Percentiles rank a stretch among this genome's conserved stretches.
Conservation (phyloP, 495 filamentous ascomycete genomes). For the Penicillium paradoxum region DNA sequence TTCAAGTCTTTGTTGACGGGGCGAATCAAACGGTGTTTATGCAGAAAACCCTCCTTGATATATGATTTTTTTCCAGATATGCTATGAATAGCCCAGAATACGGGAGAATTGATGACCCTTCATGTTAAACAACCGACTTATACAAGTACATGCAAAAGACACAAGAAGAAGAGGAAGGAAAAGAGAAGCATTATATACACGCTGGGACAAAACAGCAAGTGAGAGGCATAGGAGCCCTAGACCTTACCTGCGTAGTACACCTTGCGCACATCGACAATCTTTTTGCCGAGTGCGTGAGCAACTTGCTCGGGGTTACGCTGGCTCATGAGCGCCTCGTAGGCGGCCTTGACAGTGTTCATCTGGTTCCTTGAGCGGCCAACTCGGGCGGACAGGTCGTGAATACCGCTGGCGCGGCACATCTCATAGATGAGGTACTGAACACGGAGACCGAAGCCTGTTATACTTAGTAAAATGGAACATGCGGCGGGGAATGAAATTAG, state of each 20-base stretch:
- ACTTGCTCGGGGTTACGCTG: constrained; percentile 86
- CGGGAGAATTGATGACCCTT: constrained; percentile 11
- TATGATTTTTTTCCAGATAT: constrained; percentile 7
- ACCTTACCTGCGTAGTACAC: constrained; percentile 90
- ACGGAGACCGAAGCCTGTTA: constrained; percentile 81
- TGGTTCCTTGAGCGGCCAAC: constrained; percentile 78
- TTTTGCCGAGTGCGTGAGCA: constrained; percentile 80
- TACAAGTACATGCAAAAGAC: constrained; percentile 32
- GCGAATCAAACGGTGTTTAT: constrained; percentile 2
- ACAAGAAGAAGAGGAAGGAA: constrained; percentile 24
- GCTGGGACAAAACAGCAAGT: constrained; percentile 22
- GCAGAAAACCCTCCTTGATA: constrained; percentile 1
- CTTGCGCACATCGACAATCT: constrained; percentile 91
- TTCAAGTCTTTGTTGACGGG: constrained; percentile 1
- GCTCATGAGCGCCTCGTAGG: constrained; percentile 71
- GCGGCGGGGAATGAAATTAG: not conserved
- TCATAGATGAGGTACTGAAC: constrained; percentile 89
- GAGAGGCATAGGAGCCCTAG: constrained; percentile 29
- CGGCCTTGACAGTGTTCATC: constrained; percentile 95
- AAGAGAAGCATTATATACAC: constrained; percentile 40
- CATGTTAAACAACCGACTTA: constrained; percentile 17
- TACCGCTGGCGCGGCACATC: constrained; percentile 77
- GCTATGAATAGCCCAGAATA: constrained; percentile 6
- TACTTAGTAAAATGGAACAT: constrained; percentile 8
- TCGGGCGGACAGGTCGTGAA: constrained; percentile 76